Evolutionary conservation across 805 yeast genomes (phyloP).

Genomic region (Ogataea methanolica): DNA sequence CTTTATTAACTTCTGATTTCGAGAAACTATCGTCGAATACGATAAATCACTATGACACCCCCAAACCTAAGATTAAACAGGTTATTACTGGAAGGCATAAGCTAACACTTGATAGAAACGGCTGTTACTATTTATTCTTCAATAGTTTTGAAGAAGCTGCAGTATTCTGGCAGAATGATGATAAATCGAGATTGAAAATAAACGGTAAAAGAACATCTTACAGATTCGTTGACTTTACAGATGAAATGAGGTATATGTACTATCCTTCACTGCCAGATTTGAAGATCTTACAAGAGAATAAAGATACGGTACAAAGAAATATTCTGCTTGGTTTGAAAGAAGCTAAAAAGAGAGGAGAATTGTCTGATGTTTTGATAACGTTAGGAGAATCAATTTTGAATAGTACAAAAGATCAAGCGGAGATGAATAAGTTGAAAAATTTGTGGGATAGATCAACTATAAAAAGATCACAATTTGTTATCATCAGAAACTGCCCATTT

Average conservation of each 20-base stretch:
- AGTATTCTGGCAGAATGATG: constrained; percentile 41
- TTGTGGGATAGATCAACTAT: constrained; percentile 5
- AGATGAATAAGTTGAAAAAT: neutral
- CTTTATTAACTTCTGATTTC: constrained; percentile 37
- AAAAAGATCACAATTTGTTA: constrained; percentile 30
- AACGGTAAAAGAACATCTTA: constrained; percentile 47
- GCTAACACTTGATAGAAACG: constrained; percentile 36
- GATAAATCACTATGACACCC: constrained; percentile 20
- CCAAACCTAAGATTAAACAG: constrained; percentile 26
- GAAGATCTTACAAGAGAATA: constrained; percentile 6
- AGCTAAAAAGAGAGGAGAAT: constrained; percentile 1
- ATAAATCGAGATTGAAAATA: constrained; percentile 36
- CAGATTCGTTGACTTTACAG: constrained; percentile 36
- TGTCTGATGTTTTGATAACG: constrained; percentile 1
- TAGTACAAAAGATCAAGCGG: neutral
- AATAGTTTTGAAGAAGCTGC: constrained; percentile 43
- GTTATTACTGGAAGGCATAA: constrained; percentile 49
- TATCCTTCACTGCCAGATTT: constrained; percentile 20
- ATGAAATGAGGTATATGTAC: constrained; percentile 17
- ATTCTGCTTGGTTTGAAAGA: neutral
- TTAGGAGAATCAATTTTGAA: constrained; percentile 10
- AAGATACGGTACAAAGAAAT: neutral
- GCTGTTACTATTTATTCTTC: constrained; percentile 53
- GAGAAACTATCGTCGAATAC: constrained; percentile 30
- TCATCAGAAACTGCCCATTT: constrained; percentile 44